Evolutionary conservation across 306 rosid species (phyloP).

Genomic region (Mimosa pudica): DNA sequence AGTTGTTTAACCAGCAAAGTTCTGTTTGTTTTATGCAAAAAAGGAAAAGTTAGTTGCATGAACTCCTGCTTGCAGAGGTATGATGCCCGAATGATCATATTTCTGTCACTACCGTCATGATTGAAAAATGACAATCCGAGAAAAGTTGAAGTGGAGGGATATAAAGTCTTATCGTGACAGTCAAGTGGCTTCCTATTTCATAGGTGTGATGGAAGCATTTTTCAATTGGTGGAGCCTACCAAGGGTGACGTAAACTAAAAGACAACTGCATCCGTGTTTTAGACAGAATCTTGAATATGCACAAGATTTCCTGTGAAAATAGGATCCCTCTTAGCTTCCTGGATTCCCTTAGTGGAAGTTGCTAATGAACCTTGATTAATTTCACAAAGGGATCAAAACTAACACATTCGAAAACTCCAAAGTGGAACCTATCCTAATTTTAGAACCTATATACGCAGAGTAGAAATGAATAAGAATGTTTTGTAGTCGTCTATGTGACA

Average conservation of each 20-base stretch:
- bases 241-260: background rate
- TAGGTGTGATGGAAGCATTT: background rate
- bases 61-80: background rate
- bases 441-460: background rate
- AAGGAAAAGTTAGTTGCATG: background rate
- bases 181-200: background rate
- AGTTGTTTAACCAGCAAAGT: background rate
- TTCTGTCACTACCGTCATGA: background rate
- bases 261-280: background rate
- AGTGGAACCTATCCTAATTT: background rate
- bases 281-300: background rate
- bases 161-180: background rate
- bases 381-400: background rate
- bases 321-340: background rate
- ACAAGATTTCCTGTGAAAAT: background rate
- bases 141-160: too few relatives aligned
- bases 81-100: background rate
- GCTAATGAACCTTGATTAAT: background rate
- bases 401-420: background rate
- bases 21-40: background rate
- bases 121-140: background rate
- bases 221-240: background rate
- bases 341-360: background rate
- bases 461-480: constrained; percentile 5
- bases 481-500: background rate